Evolutionary conservation across 1,284 basidiomycete species (phyloP).

Genomic region (Irpex lacteus): DNA sequence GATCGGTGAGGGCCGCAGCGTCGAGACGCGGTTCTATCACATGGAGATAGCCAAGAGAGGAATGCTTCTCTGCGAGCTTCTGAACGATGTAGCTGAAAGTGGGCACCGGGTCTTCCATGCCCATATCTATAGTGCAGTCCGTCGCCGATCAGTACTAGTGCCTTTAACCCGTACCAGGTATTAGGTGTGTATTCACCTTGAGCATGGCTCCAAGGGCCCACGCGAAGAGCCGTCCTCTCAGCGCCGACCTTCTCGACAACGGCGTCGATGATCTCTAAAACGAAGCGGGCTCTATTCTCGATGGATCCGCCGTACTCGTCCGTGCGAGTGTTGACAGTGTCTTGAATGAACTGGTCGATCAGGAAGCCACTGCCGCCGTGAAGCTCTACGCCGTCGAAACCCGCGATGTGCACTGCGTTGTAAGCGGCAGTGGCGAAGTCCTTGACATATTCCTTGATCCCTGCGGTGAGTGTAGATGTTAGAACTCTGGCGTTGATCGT

Average conservation of each 20-base stretch:
- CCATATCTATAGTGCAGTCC: background rate
- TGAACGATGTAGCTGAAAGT: background rate
- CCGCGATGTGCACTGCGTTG: slow-evolving; percentile 21
- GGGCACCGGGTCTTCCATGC: background rate
- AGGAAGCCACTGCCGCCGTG: slow-evolving; percentile 31
- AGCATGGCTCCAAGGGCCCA: slow-evolving; percentile 49
- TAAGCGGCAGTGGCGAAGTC: slow-evolving; percentile 21
- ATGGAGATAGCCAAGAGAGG: slow-evolving; percentile 55
- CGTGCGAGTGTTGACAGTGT: slow-evolving; percentile 43
- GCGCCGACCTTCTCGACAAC: background rate
- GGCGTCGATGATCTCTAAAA: background rate
- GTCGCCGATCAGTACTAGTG: background rate
- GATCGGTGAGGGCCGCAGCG: slow-evolving; percentile 14
- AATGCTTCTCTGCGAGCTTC: slow-evolving; percentile 29
- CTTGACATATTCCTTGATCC: slow-evolving; percentile 18
- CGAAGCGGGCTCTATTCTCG: slow-evolving; percentile 42
- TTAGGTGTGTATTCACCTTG: slow-evolving; percentile 38
- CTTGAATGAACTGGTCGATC: slow-evolving; percentile 36
- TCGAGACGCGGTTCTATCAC: slow-evolving; percentile 36
- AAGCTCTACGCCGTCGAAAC: background rate
- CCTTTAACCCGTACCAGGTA: too few species aligned
- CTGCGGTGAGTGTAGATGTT: background rate
- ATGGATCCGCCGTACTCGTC: slow-evolving; percentile 57
- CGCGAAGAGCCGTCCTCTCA: background rate
- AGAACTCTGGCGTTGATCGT: background rate